Evolutionary conservation across 2,329 filamentous ascomycete genomes (phyloP), one percentile per base, ranked within the genome.

Genomic region (Penicillium sp.): DNA sequence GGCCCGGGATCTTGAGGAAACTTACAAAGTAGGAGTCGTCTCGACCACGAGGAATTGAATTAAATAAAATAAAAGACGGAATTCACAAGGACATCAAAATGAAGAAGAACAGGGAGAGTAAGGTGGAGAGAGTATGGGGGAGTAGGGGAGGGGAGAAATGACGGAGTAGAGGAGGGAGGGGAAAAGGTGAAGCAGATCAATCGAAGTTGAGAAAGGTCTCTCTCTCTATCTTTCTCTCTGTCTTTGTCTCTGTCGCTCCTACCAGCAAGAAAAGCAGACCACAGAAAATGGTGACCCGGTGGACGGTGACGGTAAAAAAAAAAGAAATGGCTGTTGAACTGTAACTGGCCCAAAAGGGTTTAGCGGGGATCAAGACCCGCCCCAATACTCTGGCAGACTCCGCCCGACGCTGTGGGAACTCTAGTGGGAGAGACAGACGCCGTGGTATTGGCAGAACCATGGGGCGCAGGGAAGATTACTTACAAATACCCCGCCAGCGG

Each of bases 21-120:
- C 57, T 49, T 54, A 61, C 54, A 58, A 53, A 19, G 37, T 53
- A 40, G 45, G 22, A 42, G 51, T n/a, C 35, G 51, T 33, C 14
- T 54, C 38, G 38, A 43, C 52, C 52, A 42, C 52, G 38, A 54
- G 37, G 51, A 49, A 53, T 51, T 53, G 22, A 56, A 61, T 58
- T 52, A 61, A 60, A 59, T 53, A 58, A 49, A 54, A 46, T 45
- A 60, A 52, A 52, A 43, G 43, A n/a, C 22, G 58, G 43, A 55
- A 52, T 46, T 49, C 51, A 58, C 58, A 59, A 55, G 52, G 52
- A 64, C 42, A 78, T 53, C 51, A 78, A 76, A 79, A 75, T 74
- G 76, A 73, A 65, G 49, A 62, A 63, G 53, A 57, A 58, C 59
- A 55, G 48, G 42, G 55, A 53, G 51, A 56, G 52, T 37, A 42